Evolutionary conservation across 2,329 filamentous ascomycete species (phyloP), one percentile per base, ranked within the genome.

Genomic region (Cladorrhinum sp.): DNA sequence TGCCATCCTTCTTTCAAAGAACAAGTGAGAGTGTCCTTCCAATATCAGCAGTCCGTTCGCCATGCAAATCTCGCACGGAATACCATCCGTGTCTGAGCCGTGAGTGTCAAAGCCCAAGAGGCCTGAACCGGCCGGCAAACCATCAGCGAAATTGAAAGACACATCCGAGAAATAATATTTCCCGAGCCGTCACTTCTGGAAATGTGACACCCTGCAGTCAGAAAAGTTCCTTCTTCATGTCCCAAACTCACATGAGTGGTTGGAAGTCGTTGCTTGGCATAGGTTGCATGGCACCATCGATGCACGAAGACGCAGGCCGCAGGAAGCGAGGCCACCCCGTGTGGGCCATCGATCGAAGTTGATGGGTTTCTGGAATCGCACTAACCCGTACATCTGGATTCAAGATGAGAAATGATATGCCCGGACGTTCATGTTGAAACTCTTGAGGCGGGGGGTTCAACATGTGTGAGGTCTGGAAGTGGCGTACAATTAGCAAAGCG

Each of bases 211-310:
- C 55, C 57, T 61, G 57, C 63, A 59, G 58, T 42, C 24, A 16
- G 52, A 59, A 60, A 55, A 55, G 58, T 62, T 60, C 53, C 51
- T 58, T 30, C 52, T 55, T 55, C 62, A 64, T 66, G 60, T 64
- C 64, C 64, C 62, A 51, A 66, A 66, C 33, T 7, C 28, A 50
- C 58, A 18, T 59, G 59, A 66, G 60, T 64, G 62, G 62, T 56
- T 58, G 54, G n/a, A 26, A 23, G 16, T 33, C 2, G 33, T 33
- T 54, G 57, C 62, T 65, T 65, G 61, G 62, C 64, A 64, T 64
- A 52, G 62, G 60, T 63, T 59, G 62, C 64, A 64, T 66, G 58
- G 62, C 59, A 48, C 62, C 62, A 61, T 55, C 49, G 36, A 59
- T 59, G 57, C 57, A 59, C 20, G 30, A 28, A 21, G 48, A 62